These are phyloP conservation scores for Xylaria sp. DNA, from an alignment of 2,329 filamentous ascomycete species.

Conservation along the genomic window DNA sequence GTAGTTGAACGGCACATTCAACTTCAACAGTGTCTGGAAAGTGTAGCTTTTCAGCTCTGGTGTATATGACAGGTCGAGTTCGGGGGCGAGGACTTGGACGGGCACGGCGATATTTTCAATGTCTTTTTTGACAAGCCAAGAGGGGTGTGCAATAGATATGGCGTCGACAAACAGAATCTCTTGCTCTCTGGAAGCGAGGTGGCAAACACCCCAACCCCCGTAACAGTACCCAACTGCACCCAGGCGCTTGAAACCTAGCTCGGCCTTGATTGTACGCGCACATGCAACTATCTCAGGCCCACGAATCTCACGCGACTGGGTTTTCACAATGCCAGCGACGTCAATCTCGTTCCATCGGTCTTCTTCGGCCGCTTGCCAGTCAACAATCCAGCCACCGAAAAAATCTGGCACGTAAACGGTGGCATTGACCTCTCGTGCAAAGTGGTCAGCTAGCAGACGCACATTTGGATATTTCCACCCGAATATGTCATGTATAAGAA, in stretches of 20 bases:
- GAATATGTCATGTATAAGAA: slow-evolving; percentile 54
- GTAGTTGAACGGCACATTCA: slow-evolving; percentile 2
- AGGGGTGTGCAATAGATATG: slow-evolving; percentile 56
- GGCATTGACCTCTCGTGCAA: slow-evolving; percentile 55
- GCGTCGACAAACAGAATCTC: slow-evolving; percentile 52
- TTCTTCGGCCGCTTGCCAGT: slow-evolving; percentile 43
- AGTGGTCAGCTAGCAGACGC: slow-evolving; percentile 59
- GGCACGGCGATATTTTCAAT: slow-evolving; percentile 57
- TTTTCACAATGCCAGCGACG: slow-evolving; percentile 49
- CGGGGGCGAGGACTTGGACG: slow-evolving; percentile 53
- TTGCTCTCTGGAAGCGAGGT: slow-evolving; percentile 51
- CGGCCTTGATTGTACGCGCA: slow-evolving; percentile 48
- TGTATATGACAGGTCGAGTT: slow-evolving; percentile 56
- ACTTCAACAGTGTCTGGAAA: slow-evolving; percentile 51
- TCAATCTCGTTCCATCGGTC: slow-evolving; percentile 51
- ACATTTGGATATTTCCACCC: slow-evolving; percentile 59
- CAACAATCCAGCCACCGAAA: slow-evolving; percentile 52
- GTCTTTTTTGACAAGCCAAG: slow-evolving; percentile 53
- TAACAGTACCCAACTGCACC: slow-evolving; percentile 59
- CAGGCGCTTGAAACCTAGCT: slow-evolving; percentile 48
- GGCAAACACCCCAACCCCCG: slow-evolving; percentile 58
- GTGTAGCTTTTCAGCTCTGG: slow-evolving; percentile 58
- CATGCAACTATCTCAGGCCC: slow-evolving; percentile 52
- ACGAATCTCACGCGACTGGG: slow-evolving; percentile 53
- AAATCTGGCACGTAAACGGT: slow-evolving; percentile 57